Evolutionary conservation across 2,329 filamentous ascomycete species (phyloP), one percentile per base, ranked within the genome.

Genomic region (Aspergillus piperis): DNA sequence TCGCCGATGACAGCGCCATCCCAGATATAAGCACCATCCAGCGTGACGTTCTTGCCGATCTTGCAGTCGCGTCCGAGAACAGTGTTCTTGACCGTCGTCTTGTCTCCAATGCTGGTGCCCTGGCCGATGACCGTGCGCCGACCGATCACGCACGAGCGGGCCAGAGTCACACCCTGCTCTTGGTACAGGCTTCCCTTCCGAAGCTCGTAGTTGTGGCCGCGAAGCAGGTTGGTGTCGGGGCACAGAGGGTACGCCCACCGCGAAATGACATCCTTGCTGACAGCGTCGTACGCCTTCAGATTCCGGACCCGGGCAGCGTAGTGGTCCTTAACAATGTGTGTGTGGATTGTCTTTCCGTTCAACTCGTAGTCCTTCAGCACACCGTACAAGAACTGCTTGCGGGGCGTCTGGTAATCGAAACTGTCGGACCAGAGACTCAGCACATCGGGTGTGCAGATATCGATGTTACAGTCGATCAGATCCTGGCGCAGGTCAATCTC

Each of bases 371-470:
- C 95, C 79, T 97, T 97, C 57, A 99, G 80, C 1, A 98, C 92
- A 61, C 93, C 93, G 73, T 93, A 91, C 38, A 99, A 78, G 70
- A 96, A 97, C 70, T 96, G 92, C 69, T 89, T 89, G 57, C 93
- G 86, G 1, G 94, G 92, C 7, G 92, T 84, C 74, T 97, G 92
- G 75, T 96, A 98, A 75, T 99, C 94, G 70, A 98, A 99, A 72
- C 93, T 96, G 77, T 99, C 95, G 8, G 92, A 95, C 91, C 95
- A 99, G 59, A 98, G 80, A 7, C 93, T 93, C 47, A 98, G 84
- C 8, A 97, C 93, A 72, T 98, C 95, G 0, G 94, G 93, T 1
- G 95, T 98, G 77, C 94, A 98, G 65, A 99, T 98, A 73, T 99
- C 95, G 70, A 99, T 95, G 55, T 91, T 90, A 68, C 92, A 93